These are phyloP conservation scores for Metschnikowia picachoensis DNA, from an alignment of 805 yeast species.

Conservation along the genomic window DNA sequence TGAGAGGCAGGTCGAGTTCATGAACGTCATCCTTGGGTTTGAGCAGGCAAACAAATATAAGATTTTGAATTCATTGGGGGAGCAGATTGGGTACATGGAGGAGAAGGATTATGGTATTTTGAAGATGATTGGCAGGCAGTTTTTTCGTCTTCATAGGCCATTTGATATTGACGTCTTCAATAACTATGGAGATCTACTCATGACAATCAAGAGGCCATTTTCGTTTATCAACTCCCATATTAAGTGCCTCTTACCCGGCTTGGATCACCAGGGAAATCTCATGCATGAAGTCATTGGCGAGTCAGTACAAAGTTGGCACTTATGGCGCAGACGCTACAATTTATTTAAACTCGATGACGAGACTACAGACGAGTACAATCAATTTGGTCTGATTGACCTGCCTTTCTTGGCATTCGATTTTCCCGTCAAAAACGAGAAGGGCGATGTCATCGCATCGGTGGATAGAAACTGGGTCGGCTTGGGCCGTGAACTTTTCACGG, in stretches of 20 bases:
- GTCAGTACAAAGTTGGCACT: conserved; percentile 88
- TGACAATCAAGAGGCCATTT: conserved; percentile 78
- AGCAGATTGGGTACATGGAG: conserved; percentile 71
- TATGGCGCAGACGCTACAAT: conserved; percentile 87
- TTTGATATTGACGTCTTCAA: conserved; percentile 71
- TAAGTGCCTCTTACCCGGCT: conserved; percentile 62
- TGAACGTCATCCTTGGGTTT: conserved; percentile 83
- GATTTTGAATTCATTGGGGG: conserved; percentile 70
- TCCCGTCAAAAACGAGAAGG: conserved; percentile 60
- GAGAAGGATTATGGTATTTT: conserved; percentile 74
- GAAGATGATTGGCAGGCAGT: conserved; percentile 74
- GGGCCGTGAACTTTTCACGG: conserved; percentile 89
- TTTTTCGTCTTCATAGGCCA: conserved; percentile 84
- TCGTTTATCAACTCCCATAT: conserved; percentile 87
- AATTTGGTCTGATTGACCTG: conserved; percentile 85
- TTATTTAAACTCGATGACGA: conserved; percentile 54
- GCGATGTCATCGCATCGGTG: conserved; percentile 65
- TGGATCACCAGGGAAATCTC: conserved; percentile 30
- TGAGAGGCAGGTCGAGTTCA: conserved; percentile 82
- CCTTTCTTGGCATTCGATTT: conserved; percentile 85
- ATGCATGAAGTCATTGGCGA: conserved; percentile 67
- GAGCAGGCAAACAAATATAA: conserved; percentile 86
- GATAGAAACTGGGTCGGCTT: conserved; percentile 95
- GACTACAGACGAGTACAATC: conserved; percentile 49
- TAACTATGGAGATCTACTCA: conserved; percentile 51